Base-by-base conservation (phyloP, 768 basidiomycete species). In the Baorangia bicolor region DNA sequence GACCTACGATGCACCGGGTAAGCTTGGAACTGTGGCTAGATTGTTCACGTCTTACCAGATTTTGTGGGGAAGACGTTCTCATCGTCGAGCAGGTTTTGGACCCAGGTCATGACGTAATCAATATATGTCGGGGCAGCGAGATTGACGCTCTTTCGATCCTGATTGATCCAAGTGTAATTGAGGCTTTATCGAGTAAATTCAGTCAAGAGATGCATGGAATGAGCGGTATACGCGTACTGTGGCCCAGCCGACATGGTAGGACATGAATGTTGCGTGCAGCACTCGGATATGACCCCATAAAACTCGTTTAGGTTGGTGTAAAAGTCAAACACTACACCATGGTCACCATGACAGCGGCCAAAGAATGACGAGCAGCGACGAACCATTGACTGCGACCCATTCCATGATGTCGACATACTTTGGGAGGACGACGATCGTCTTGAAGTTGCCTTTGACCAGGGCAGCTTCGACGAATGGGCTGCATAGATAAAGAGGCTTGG, bases 281-380 rank as follows among this genome's bases (percentile, higher is more conserved):
- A 88, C 71, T 98, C 96, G 5, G 93, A 86, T 43, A 98, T 82
- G 41, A 92, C 90, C 1, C 94, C 94, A 70, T 97, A 98, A 73
- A 98, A 98, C 73, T 92, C 88, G 73, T 98, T 98, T 63, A 98
- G 78, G 71, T 97, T 98, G 68, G 90, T 91, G 71, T 96, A 98
- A 73, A 98, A 97, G 74, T 98, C 96, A 65, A 90, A 96, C 43
- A 98, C 96, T 98, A 53, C 0, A 18, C 8, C 5, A 18, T 31
- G 23, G 13, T 65, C 45, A 40, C 3, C 5, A 27, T 9, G 31
- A 20, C 23, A 18, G 30, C 21, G 1, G 23, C 1, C 34, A 25
- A 30, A 0, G 14, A 13, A 6, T 5, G 23, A 2, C 7, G 16
- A 13, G 28, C n/a, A n/a, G 18, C 14, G 51, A 81, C 87, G 68